A percentile compares a stretch with the other conserved stretches of the same genome.
Conservation (phyloP, 2,329 filamentous ascomycete genomes). For the Lecanoromycetidae sp. region DNA sequence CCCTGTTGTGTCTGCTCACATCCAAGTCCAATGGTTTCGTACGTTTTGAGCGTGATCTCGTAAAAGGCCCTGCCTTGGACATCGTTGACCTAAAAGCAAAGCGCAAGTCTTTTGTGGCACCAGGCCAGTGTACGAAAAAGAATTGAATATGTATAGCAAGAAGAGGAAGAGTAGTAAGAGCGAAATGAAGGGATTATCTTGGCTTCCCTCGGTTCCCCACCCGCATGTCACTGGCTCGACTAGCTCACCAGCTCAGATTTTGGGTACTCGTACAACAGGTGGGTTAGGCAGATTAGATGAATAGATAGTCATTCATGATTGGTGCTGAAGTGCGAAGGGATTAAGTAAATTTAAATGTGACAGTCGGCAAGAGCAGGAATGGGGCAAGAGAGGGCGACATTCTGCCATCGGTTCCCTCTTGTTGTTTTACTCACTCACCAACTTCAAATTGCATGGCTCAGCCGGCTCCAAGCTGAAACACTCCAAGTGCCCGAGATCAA, state of each 20-base stretch:
- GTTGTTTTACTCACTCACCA: too few species aligned
- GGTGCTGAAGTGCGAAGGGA: too few species aligned
- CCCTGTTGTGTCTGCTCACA: not conserved
- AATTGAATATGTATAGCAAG: not conserved
- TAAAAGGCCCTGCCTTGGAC: slow-evolving; percentile 8
- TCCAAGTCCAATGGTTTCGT: not conserved
- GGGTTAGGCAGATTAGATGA: too few species aligned
- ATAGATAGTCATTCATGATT: not conserved
- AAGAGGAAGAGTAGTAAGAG: not conserved
- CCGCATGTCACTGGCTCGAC: not conserved
- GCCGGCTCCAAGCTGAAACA: too few species aligned
- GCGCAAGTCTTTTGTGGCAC: not conserved
- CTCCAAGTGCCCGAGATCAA: too few species aligned
- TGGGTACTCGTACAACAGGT: too few species aligned
- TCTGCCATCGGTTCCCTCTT: too few species aligned
- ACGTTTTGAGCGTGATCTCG: not conserved
- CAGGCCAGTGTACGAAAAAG: not conserved
- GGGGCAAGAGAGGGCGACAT: too few species aligned
- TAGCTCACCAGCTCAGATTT: not conserved
- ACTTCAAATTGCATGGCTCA: too few species aligned
- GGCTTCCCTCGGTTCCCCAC: not conserved
- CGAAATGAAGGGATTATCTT: not conserved
- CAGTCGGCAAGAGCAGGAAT: too few species aligned
- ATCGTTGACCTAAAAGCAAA: not conserved
- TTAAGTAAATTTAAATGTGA: too few species aligned